phyloP scores from a whole-genome alignment of 2,329 filamentous ascomycete genomes.

The Cylindrodendrum hubeiense region DNA sequence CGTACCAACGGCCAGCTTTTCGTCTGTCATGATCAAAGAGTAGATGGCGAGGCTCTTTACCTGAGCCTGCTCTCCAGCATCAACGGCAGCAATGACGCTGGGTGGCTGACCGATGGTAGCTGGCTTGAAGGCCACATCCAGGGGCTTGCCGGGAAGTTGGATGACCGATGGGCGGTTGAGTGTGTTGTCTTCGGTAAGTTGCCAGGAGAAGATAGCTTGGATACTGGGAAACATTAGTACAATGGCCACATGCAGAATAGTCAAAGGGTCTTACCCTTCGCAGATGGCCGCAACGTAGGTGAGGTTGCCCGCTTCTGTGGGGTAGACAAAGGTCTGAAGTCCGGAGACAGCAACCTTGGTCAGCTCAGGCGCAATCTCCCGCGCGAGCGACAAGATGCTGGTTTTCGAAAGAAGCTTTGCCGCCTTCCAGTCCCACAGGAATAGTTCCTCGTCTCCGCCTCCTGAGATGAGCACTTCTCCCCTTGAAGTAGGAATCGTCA shows the following conservation, averaged over 20 bases:
- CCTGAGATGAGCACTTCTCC: constrained; percentile 82
- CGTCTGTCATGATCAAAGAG: constrained; percentile 47
- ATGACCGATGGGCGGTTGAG: constrained; percentile 63
- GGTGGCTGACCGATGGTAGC: constrained; percentile 35
- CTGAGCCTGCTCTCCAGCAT: constrained; percentile 47
- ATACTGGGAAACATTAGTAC: constrained; percentile 53
- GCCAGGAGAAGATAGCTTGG: constrained; percentile 75
- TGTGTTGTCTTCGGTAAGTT: constrained; percentile 60
- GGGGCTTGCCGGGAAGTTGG: constrained; percentile 72
- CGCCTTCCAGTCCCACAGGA: constrained; percentile 84
- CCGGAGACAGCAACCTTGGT: constrained; percentile 62
- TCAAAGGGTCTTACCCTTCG: constrained; percentile 65
- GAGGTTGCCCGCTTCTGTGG: constrained; percentile 43
- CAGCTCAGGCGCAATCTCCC: constrained; percentile 50
- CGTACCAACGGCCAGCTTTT: constrained; percentile 47
- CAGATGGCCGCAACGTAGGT: constrained; percentile 63
- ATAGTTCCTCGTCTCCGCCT: constrained; percentile 84
- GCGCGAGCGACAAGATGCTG: constrained; percentile 61
- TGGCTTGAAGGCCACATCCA: constrained; percentile 61
- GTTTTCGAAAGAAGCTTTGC: constrained; percentile 66
- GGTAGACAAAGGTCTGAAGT: constrained; percentile 52
- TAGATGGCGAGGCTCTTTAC: constrained; percentile 49
- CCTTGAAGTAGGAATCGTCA: constrained; percentile 72
- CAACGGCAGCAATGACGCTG: constrained; percentile 55
- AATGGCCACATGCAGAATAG: background rate